phyloP scores from a whole-genome alignment of 495 filamentous ascomycete genomes.

The Penicillium angulare region DNA sequence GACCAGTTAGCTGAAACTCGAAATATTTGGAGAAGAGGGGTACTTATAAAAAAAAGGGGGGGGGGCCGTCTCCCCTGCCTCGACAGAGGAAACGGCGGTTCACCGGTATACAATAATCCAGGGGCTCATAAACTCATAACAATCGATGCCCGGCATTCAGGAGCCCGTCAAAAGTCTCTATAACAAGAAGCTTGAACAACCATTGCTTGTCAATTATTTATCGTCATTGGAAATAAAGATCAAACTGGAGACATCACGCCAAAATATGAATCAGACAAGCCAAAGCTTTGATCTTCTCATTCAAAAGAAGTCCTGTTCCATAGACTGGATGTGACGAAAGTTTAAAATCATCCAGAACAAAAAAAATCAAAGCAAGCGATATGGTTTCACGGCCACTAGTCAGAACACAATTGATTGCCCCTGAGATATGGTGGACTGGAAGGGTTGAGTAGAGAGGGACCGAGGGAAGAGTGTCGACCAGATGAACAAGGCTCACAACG shows the following conservation, averaged over 20 bases:
- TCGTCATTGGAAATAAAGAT: not conserved
- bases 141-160: not conserved
- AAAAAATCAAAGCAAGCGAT: not conserved
- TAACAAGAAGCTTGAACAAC: conserved; percentile 25
- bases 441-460: conserved; percentile 21
- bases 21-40: conserved; percentile 9
- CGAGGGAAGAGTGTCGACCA: not conserved
- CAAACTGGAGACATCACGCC: not conserved
- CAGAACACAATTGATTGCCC: conserved; percentile 11
- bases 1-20: not conserved
- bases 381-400: not conserved
- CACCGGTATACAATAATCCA: conserved; percentile 22
- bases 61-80: conserved; percentile 51
- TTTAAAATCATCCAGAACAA: not conserved
- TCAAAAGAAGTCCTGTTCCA: conserved; percentile 79
- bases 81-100: conserved; percentile 36
- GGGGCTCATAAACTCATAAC: conserved; percentile 38
- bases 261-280: conserved; percentile 65
- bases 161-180: conserved; percentile 26
- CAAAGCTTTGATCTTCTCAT: conserved; percentile 96
- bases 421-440: not conserved
- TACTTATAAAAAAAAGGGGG: conserved; percentile 63
- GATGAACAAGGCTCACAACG: conserved; percentile 20
- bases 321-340: conserved; percentile 4
- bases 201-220: conserved; percentile 17